These are phyloP conservation scores for Syncephalastrum sp. DNA, from an alignment of 371 early-diverging fungal genomes.

Conservation along the genomic window DNA sequence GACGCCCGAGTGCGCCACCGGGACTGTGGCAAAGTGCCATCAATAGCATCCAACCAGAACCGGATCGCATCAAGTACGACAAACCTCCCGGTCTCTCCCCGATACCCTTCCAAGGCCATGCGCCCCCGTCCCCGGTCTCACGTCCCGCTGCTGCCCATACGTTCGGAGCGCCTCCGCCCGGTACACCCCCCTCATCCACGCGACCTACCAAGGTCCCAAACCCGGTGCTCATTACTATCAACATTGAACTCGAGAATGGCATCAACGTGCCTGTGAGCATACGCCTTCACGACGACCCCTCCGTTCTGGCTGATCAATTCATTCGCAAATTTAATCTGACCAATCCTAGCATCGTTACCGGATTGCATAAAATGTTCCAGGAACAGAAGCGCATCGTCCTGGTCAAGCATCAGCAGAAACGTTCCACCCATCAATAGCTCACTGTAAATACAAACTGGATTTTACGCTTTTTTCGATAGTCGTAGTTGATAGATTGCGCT, in stretches of 20 bases:
- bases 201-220: background rate
- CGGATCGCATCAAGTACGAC: background rate
- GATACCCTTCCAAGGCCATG: constrained; percentile 8
- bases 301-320: constrained; percentile 11
- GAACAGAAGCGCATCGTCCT: constrained; percentile 13
- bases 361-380: constrained; percentile 11
- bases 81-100: constrained; percentile 18
- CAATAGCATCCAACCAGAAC: background rate
- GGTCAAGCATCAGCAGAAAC: constrained; percentile 5
- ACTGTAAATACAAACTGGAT: too few relatives aligned
- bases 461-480: too few relatives aligned
- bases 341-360: constrained; percentile 8
- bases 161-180: too few relatives aligned
- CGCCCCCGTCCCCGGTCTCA: too few relatives aligned
- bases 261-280: constrained; percentile 15
- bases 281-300: constrained; percentile 19
- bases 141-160: too few relatives aligned
- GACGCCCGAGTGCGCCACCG: constrained; percentile 9
- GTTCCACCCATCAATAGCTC: too few relatives aligned
- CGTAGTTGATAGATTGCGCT: too few relatives aligned
- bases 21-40: constrained; percentile 14
- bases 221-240: constrained; percentile 20
- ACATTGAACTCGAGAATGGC: constrained; percentile 16
- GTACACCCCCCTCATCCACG: too few relatives aligned
- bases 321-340: constrained; percentile 6